These are phyloP conservation scores for Dactylellina haptotyla DNA, from an alignment of 2,329 filamentous ascomycete genomes.

Conservation along the genomic window DNA sequence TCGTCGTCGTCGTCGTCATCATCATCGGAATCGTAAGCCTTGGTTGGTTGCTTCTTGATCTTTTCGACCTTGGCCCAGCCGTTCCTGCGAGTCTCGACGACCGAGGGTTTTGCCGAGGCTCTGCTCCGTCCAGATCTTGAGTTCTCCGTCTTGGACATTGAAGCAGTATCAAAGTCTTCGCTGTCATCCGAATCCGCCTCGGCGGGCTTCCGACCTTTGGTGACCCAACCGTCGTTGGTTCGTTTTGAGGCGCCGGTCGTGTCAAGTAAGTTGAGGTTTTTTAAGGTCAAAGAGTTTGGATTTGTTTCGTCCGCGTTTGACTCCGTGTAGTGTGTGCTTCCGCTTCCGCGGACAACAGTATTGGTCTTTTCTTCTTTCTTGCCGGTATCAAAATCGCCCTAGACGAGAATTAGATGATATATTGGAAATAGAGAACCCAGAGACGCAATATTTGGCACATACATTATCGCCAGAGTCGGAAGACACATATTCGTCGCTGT, in stretches of 20 bases:
- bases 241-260: not conserved
- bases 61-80: slow-evolving; percentile 55
- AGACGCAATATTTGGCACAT: not conserved
- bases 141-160: not conserved
- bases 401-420: not conserved
- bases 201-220: slow-evolving; percentile 14
- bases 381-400: slow-evolving; percentile 39
- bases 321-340: slow-evolving; percentile 11
- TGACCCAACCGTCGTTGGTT: slow-evolving; percentile 28
- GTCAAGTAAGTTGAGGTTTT: slow-evolving; percentile 24
- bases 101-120: not conserved
- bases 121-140: not conserved
- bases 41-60: slow-evolving; percentile 20
- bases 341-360: slow-evolving; percentile 3
- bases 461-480: slow-evolving; percentile 24
- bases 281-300: slow-evolving; percentile 20
- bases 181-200: slow-evolving; percentile 10
- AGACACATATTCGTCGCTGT: slow-evolving; percentile 37
- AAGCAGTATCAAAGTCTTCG: slow-evolving; percentile 6
- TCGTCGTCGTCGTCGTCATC: slow-evolving; percentile 32
- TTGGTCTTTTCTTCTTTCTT: not conserved
- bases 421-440: not conserved
- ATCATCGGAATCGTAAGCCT: slow-evolving; percentile 20
- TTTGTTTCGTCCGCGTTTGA: slow-evolving; percentile 9
- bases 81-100: slow-evolving; percentile 23